phyloP scores from a whole-genome alignment of 148 eudicot species.

The Persicaria maculosa region DNA sequence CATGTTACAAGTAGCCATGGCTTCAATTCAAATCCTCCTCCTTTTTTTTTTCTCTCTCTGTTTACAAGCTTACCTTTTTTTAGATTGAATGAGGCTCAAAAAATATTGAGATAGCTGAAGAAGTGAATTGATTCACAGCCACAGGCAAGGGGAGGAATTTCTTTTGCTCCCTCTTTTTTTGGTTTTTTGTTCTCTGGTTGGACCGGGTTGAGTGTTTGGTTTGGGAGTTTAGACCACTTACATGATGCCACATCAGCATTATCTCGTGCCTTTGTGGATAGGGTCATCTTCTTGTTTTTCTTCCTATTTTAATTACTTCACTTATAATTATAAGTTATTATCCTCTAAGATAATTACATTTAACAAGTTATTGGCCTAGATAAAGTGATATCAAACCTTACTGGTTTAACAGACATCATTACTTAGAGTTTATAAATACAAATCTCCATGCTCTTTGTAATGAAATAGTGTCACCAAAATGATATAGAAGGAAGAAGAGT shows the following conservation, averaged over 20 bases:
- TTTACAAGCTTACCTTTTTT: neutral
- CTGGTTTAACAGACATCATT: too few relatives aligned
- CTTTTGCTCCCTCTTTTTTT: slow-evolving; percentile 14
- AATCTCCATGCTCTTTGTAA: too few relatives aligned
- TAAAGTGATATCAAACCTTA: too few relatives aligned
- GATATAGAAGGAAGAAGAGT: too few relatives aligned
- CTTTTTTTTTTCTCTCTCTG: neutral
- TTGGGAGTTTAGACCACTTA: slow-evolving; percentile 10
- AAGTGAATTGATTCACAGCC: neutral
- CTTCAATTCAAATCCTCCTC: neutral
- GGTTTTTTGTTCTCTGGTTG: slow-evolving; percentile 9
- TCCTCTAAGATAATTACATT: too few relatives aligned
- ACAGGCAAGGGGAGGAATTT: neutral
- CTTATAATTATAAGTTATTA: too few relatives aligned
- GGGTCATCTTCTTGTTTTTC: slow-evolving; percentile 6
- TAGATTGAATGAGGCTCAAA: neutral
- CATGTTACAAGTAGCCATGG: slow-evolving; percentile 68
- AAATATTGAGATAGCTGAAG: too few relatives aligned
- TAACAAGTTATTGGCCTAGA: too few relatives aligned
- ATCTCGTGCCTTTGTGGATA: slow-evolving; percentile 14
- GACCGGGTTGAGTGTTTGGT: neutral
- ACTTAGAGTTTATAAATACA: too few relatives aligned
- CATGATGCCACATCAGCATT: slow-evolving; percentile 4
- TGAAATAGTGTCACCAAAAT: too few relatives aligned
- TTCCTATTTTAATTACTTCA: neutral